Base-by-base conservation (phyloP, 768 basidiomycete species). In the Naganishia randhawae region DNA sequence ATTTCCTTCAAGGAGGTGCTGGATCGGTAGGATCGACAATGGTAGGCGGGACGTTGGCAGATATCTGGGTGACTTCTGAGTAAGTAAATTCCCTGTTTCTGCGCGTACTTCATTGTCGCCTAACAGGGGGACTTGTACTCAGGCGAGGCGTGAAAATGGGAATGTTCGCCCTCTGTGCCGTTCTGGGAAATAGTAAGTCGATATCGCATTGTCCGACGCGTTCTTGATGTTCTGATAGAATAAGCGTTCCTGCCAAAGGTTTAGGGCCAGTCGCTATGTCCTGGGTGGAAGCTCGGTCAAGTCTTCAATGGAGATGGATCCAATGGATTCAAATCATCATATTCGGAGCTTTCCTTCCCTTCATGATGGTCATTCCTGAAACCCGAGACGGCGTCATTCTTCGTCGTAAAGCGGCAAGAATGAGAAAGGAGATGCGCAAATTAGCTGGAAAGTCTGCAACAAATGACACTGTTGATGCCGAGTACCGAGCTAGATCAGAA, bases 271-370 rank as follows among this genome's bases (percentile, higher is more conserved):
- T 88, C 0, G 74, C 84, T 2, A 85, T 86, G 27, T 87, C 87
- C 16, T 81, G 68, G 69, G 76, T 89, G 25, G 87, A 89, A 73
- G 83, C 84, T 69, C 85, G 86, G 68, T 74, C 81, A 0, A 80
- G 79, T 22, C 76, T 91, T 1, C 82, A 83, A 69, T 91, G 90
- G 89, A 82, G 89, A 33, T 91, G 90, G 89, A 89, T 93, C 31
- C 86, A 90, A 73, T 91, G 89, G 90, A 84, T 90, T 9, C 86
- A 86, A 69, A 81, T 86, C 73, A 89, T 89, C 57, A 74, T 86
- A 37, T 83, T 83, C 31, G 86, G 83, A 1, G 73, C 82, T 1
- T 86, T 85, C 64, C 72, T 86, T 7, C 63, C 86, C 6, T 39
- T 83, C 0, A 77, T 89, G 2, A 79, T 84, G 0, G 68, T 88